Percentiles rank a stretch among this genome's conserved stretches.
Conservation (phyloP, 495 filamentous ascomycete genomes). For the Aspergillus asperescens region DNA sequence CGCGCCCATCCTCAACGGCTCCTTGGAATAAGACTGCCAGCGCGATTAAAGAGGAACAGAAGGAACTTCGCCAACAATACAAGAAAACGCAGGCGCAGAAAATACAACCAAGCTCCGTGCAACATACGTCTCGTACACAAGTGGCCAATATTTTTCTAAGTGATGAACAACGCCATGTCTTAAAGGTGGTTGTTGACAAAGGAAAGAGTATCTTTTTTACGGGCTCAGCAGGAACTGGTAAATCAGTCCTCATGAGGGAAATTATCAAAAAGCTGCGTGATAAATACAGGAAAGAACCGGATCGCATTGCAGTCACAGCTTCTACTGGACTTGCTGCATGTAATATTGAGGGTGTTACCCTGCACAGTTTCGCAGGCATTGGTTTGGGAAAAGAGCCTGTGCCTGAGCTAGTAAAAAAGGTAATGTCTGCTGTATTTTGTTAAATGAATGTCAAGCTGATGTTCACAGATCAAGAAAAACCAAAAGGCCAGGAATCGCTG, state of each 20-base stretch:
- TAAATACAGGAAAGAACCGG: slow-evolving; percentile 68
- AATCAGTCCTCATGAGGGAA: slow-evolving; percentile 89
- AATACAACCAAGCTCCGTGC: slow-evolving; percentile 20
- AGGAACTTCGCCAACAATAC: slow-evolving; percentile 58
- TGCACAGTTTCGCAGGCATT: slow-evolving; percentile 95
- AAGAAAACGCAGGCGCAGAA: slow-evolving; percentile 43
- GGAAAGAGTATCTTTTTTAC: slow-evolving; percentile 95
- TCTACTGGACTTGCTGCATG: slow-evolving; percentile 95
- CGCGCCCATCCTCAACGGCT: slow-evolving; percentile 34
- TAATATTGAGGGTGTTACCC: slow-evolving; percentile 91
- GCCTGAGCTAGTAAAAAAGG: slow-evolving; percentile 77
- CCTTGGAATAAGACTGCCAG: slow-evolving; percentile 81
- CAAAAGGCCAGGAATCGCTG: slow-evolving; percentile 82
- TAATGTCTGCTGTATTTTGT: neutral
- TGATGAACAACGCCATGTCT: slow-evolving; percentile 78
- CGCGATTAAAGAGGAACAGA: slow-evolving; percentile 76
- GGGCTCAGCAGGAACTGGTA: slow-evolving; percentile 94
- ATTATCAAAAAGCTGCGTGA: slow-evolving; percentile 75
- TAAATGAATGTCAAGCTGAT: slow-evolving; percentile 11
- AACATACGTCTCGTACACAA: slow-evolving; percentile 27
- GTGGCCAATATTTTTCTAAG: slow-evolving; percentile 66
- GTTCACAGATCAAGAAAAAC: slow-evolving; percentile 65
- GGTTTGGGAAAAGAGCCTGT: slow-evolving; percentile 88
- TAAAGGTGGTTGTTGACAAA: slow-evolving; percentile 68
- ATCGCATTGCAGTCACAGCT: slow-evolving; percentile 85